Base-by-base conservation (phyloP, 768 basidiomycete genomes). In the Lentinula detonsa region DNA sequence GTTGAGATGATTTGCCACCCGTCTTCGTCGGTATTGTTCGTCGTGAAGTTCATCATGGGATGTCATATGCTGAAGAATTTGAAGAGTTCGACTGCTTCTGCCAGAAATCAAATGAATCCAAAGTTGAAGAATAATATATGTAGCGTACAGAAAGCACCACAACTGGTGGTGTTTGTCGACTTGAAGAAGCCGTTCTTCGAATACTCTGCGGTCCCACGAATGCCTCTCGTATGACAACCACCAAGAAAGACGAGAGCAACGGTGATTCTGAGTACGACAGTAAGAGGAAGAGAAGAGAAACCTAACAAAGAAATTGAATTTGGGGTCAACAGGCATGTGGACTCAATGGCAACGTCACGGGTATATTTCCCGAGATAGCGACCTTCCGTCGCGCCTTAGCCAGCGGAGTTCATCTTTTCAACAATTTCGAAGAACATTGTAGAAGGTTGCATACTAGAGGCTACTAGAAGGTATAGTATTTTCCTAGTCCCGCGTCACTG, bases 1-100 rank as follows among this genome's bases (percentile, higher is more conserved):
- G 63, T 52, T 8, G 71, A 62, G 55, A 79, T 66, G 63, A 75
- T 69, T 66, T 78, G 72, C 78, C 79, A 78, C 61, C 72, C 76
- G 53, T 73, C 70, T 61, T 76, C 75, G 64, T 68, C 72, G 56
- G 65, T 64, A 55, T 63, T 64, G 51, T 63, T 59, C 53, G 66
- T 67, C 55, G 70, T 59, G 21, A 39, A 56, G 49, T 55, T 54
- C 45, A 61, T 51, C 21, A 58, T 58, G 50, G 49, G 18, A n/a
- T 18, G 46, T 48, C 21, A 23, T n/a, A 2, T 4, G 21, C 11
- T 11, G 40, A 55, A 16, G 37, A 7, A 1, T 37, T 10, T 18
- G 31, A 33, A 16, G 50, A 49, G 21, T 40, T 46, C 23, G 53
- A 46, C 61, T 57, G 61, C 54, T 39, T 33, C 45, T 18, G n/a